These are phyloP conservation scores for Raddia distichophylla DNA, from an alignment of 176 grass and related monocot species.

Conservation along the genomic window DNA sequence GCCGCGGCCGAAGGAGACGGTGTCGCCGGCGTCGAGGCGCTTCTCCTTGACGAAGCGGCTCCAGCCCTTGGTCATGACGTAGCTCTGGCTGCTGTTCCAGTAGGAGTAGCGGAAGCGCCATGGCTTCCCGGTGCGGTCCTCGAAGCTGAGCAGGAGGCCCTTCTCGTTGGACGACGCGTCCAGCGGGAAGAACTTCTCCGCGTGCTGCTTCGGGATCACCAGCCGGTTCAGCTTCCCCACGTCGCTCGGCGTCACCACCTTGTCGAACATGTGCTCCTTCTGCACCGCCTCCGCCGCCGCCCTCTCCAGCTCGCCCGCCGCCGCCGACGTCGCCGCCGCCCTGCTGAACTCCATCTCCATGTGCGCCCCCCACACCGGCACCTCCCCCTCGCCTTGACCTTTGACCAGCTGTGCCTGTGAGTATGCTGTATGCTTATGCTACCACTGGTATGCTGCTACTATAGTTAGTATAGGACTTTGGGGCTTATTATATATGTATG, in stretches of 20 bases:
- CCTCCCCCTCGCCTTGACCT: slow-evolving; percentile 8
- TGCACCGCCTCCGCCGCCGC: slow-evolving; percentile 38
- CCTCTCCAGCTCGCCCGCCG: slow-evolving; percentile 14
- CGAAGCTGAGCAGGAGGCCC: slow-evolving; percentile 81
- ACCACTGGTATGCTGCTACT: slow-evolving; percentile 16
- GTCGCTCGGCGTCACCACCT: slow-evolving; percentile 98
- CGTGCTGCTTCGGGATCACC: slow-evolving; percentile 98
- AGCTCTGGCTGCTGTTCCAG: slow-evolving; percentile 99
- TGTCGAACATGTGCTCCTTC: slow-evolving; percentile 99
- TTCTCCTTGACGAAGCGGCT: slow-evolving; percentile 99
- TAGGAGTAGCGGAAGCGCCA: slow-evolving; percentile 99
- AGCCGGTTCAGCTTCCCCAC: slow-evolving; percentile 98
- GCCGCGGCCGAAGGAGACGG: slow-evolving; percentile 93
- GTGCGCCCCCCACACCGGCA: background rate
- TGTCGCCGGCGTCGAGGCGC: slow-evolving; percentile 89
- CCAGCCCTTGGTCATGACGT: slow-evolving; percentile 99
- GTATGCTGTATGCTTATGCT: background rate
- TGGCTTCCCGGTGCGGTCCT: slow-evolving; percentile 89
- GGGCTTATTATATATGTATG: slow-evolving; percentile 46
- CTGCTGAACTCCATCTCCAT: slow-evolving; percentile 50
- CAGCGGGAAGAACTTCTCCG: slow-evolving; percentile 95
- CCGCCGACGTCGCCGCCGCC: slow-evolving; percentile 31
- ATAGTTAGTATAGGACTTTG: slow-evolving; percentile 41
- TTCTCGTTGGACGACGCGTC: slow-evolving; percentile 78
- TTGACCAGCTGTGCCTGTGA: slow-evolving; percentile 32